Percentiles rank a stretch among this genome's conserved stretches.
These are phyloP conservation scores for Paracoccidioides lutzii DNA, from an alignment of 2,329 filamentous ascomycete genomes.

Conservation along the genomic window DNA sequence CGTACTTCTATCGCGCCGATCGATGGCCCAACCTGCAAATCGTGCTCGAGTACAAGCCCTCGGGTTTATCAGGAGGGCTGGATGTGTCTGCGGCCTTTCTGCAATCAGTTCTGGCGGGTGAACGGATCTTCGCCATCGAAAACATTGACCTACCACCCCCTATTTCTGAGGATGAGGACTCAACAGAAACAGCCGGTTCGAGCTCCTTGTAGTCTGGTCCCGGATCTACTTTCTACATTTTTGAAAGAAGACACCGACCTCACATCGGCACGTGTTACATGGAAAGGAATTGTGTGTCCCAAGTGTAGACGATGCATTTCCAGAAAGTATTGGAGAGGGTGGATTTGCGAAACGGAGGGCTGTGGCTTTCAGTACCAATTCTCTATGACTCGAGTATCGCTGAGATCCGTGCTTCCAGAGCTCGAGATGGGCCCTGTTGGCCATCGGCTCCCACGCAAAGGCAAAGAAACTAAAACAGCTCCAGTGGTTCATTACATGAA, in stretches of 20 bases:
- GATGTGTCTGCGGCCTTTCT: constrained; percentile 46
- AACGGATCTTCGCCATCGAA: constrained; percentile 19
- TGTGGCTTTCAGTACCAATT: constrained; percentile 38
- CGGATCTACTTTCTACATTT: constrained; percentile 28
- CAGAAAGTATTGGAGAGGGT: constrained; percentile 48
- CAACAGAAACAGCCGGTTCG: constrained; percentile 28
- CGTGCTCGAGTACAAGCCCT: constrained; percentile 27
- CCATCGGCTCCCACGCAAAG: constrained; percentile 3
- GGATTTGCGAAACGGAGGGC: constrained; percentile 43
- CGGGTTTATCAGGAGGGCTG: constrained; percentile 37
- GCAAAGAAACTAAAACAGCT: background rate
- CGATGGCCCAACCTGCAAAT: constrained; percentile 22
- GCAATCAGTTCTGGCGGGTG: constrained; percentile 44
- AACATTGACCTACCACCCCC: constrained; percentile 38
- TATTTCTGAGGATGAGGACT: constrained; percentile 45
- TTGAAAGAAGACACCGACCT: constrained; percentile 24
- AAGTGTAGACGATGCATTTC: constrained; percentile 49
- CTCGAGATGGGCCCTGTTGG: constrained; percentile 19
- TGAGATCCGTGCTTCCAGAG: constrained; percentile 20
- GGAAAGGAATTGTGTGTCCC: constrained; percentile 54
- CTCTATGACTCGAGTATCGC: constrained; percentile 18
- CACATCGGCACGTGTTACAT: constrained; percentile 41
- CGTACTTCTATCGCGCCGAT: constrained; percentile 20
- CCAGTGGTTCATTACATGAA: constrained; percentile 9
- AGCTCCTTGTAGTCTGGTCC: constrained; percentile 28